Evolutionary conservation across 306 rosid genomes (phyloP).

Genomic region (Pyrus bretschneideri): DNA sequence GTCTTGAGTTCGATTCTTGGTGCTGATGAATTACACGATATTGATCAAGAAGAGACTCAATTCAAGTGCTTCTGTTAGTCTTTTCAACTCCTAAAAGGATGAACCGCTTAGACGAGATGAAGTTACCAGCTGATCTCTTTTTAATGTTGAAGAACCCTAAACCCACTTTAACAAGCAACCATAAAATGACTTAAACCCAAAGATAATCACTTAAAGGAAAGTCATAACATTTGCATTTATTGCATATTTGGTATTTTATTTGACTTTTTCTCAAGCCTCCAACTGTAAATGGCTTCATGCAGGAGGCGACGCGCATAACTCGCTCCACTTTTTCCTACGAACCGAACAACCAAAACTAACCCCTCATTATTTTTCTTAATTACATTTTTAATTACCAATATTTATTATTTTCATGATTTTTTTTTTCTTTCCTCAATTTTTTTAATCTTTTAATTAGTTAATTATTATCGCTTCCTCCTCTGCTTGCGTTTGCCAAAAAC

Average conservation of each 20-base stretch:
- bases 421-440: not conserved
- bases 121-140: no score
- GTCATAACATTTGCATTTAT: not conserved
- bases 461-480: not conserved
- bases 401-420: not conserved
- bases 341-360: not conserved
- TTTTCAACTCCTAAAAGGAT: no score
- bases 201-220: not conserved
- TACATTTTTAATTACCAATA: not conserved
- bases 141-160: no score
- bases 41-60: accelerated
- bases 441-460: not conserved
- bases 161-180: not conserved
- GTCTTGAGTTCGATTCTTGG: accelerated
- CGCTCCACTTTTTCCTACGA: not conserved
- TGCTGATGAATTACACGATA: accelerated
- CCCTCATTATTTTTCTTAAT: not conserved
- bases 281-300: not conserved
- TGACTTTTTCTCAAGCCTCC: not conserved
- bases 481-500: slow-evolving; percentile 26
- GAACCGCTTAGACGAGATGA: accelerated
- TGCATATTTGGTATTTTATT: not conserved
- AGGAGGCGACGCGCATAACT: not conserved
- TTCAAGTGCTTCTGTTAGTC: no score
- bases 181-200: not conserved